Conservation (phyloP, 2,329 filamentous ascomycete genomes). For the Aspergillus unguis region DNA sequence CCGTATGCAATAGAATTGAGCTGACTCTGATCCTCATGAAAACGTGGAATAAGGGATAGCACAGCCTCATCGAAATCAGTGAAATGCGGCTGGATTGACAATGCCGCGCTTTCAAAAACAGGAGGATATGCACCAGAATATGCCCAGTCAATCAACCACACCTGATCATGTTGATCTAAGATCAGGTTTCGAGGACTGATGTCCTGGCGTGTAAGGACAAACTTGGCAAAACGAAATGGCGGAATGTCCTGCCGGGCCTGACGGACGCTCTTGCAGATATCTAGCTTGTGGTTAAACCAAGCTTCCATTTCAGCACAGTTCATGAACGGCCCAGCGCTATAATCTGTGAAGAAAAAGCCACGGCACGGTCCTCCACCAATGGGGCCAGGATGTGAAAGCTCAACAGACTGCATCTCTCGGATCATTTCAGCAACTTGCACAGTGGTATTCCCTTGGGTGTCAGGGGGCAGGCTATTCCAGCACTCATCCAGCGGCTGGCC, state of each 20-base stretch:
- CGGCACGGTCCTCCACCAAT: conserved; percentile 19
- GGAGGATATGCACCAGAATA: conserved; percentile 23
- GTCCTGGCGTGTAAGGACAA: conserved; percentile 19
- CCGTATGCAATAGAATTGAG: conserved; percentile 1
- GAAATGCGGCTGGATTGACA: conserved; percentile 15
- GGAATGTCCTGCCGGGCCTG: conserved; percentile 16
- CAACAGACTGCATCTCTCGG: conserved; percentile 20
- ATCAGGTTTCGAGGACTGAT: conserved; percentile 24
- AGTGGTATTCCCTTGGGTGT: conserved; percentile 12
- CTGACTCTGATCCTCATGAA: conserved; percentile 14
- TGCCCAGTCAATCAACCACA: conserved; percentile 21
- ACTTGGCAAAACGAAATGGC: conserved; percentile 15
- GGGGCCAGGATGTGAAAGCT: conserved; percentile 17
- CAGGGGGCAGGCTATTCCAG: conserved; percentile 17
- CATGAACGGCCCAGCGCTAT: conserved; percentile 23
- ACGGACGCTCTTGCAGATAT: conserved; percentile 17
- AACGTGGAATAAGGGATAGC: conserved; percentile 18
- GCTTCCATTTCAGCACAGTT: conserved; percentile 17
- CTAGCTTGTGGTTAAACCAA: conserved; percentile 29
- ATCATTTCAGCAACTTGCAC: conserved; percentile 22
- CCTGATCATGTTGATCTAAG: conserved; percentile 10
- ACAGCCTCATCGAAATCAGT: conserved; percentile 20
- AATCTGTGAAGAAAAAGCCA: conserved; percentile 23
- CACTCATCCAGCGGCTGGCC: conserved; percentile 24
- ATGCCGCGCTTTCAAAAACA: conserved; percentile 20